phyloP scores from a whole-genome alignment of 768 basidiomycete species.

The Mycena crocata region DNA sequence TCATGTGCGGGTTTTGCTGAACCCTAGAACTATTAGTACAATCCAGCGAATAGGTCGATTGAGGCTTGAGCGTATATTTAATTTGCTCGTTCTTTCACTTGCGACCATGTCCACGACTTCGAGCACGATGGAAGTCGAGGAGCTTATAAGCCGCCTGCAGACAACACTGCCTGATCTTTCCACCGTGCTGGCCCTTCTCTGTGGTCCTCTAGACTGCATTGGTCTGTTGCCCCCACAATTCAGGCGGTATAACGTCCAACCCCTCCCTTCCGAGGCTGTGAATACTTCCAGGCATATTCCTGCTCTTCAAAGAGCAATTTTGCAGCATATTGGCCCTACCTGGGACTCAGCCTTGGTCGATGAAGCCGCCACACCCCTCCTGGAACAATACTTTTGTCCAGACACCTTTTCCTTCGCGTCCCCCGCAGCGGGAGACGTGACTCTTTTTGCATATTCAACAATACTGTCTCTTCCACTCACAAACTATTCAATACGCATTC shows the following conservation, averaged over 20 bases:
- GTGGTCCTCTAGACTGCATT: constrained; percentile 66
- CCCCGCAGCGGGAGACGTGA: constrained; percentile 62
- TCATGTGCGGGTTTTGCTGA: too few species aligned
- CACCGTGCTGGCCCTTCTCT: constrained; percentile 66
- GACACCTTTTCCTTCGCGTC: constrained; percentile 66
- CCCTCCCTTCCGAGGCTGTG: constrained; percentile 47
- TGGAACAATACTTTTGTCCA: constrained; percentile 83
- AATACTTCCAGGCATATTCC: constrained; percentile 57
- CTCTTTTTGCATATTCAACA: constrained; percentile 71
- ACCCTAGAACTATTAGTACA: too few species aligned
- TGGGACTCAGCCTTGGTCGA: constrained; percentile 74
- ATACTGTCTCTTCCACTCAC: constrained; percentile 64
- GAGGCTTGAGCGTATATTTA: neutral
- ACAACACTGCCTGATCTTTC: constrained; percentile 59
- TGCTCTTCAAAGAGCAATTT: constrained; percentile 70
- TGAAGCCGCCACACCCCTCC: constrained; percentile 54
- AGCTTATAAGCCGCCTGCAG: constrained; percentile 58
- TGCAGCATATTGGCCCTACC: constrained; percentile 73
- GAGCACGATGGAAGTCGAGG: constrained; percentile 41
- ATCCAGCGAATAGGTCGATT: too few species aligned
- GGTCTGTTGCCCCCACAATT: constrained; percentile 72
- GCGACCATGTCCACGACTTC: neutral
- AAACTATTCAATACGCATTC: constrained; percentile 61
- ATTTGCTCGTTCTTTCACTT: neutral
- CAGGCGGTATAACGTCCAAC: constrained; percentile 53